Percentiles rank a stretch among this genome's conserved stretches.
Evolutionary conservation across 495 filamentous ascomycete species (phyloP).

Genomic region (Trichocladium uniseriatum): DNA sequence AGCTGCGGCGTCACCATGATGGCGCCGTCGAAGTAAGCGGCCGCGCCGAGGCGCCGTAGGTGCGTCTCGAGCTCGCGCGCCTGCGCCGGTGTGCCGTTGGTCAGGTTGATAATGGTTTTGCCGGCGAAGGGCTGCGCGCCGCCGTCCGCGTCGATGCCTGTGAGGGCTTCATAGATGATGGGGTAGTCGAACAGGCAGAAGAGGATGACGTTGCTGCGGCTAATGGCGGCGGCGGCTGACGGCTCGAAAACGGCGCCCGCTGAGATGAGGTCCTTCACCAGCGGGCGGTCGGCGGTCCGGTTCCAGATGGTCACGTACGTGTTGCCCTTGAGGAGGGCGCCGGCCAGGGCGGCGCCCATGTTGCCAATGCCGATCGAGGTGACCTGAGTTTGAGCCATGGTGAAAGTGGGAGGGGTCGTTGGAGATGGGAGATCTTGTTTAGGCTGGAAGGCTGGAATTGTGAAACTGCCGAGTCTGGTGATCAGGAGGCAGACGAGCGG

Average conservation of each 20-base stretch:
- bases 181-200: conserved; percentile 14
- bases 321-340: conserved; percentile 1
- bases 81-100: conserved; percentile 15
- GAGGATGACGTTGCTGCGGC: neutral
- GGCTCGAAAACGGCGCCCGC: conserved; percentile 3
- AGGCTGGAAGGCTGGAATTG: neutral
- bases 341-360: conserved; percentile 12
- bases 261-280: no score
- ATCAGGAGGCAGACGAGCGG: no score
- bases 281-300: conserved; percentile 13
- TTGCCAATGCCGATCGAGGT: conserved; percentile 16
- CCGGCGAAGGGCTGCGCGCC: conserved; percentile 5
- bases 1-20: conserved; percentile 17
- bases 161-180: neutral
- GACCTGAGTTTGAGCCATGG: no score
- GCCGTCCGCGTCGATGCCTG: no score
- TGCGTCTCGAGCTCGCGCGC: neutral
- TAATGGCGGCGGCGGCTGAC: neutral
- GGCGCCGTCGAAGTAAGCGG: conserved; percentile 12
- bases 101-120: conserved; percentile 18
- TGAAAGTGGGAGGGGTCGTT: neutral
- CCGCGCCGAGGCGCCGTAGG: neutral
- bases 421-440: neutral
- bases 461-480: no score
- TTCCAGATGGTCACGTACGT: conserved; percentile 13